Evolutionary conservation across 768 basidiomycete genomes (phyloP).

Genomic region (Leucocoprinus birnbaumii): DNA sequence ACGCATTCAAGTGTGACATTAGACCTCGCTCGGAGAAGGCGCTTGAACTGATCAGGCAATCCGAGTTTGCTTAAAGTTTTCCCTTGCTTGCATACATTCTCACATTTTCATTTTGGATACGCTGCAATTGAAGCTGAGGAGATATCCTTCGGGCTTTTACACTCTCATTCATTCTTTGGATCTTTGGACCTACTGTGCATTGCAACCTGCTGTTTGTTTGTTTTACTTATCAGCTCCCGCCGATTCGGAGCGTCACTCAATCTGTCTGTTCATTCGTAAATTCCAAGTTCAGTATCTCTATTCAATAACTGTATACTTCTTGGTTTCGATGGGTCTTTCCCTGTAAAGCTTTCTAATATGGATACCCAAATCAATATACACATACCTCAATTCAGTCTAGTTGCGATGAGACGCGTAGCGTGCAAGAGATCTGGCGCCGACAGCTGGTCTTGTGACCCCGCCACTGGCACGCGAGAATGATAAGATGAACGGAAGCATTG

Average conservation of each 20-base stretch:
- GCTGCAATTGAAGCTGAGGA: neutral
- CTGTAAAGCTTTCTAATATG: too few species aligned
- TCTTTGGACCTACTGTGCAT: too few species aligned
- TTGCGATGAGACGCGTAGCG: too few species aligned
- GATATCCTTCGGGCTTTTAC: neutral
- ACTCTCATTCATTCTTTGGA: neutral
- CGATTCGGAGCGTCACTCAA: too few species aligned
- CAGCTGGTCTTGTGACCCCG: too few species aligned
- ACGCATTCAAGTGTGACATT: slow-evolving; percentile 45
- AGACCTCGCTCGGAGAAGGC: slow-evolving; percentile 46
- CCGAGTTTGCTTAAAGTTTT: slow-evolving; percentile 18
- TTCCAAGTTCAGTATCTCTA: neutral
- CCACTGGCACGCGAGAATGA: too few species aligned
- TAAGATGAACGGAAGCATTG: too few species aligned
- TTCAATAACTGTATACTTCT: neutral
- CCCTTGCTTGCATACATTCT: neutral
- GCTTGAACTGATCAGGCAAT: slow-evolving; percentile 35
- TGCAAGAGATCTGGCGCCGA: neutral
- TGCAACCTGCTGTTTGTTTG: too few species aligned
- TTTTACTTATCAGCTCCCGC: too few species aligned
- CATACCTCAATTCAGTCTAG: too few species aligned
- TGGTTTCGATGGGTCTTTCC: neutral
- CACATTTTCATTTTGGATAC: neutral
- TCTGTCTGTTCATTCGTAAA: neutral
- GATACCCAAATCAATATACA: too few species aligned